Evolutionary conservation across 805 yeast genomes (phyloP).

Genomic region (Yarrowia osloensis): DNA sequence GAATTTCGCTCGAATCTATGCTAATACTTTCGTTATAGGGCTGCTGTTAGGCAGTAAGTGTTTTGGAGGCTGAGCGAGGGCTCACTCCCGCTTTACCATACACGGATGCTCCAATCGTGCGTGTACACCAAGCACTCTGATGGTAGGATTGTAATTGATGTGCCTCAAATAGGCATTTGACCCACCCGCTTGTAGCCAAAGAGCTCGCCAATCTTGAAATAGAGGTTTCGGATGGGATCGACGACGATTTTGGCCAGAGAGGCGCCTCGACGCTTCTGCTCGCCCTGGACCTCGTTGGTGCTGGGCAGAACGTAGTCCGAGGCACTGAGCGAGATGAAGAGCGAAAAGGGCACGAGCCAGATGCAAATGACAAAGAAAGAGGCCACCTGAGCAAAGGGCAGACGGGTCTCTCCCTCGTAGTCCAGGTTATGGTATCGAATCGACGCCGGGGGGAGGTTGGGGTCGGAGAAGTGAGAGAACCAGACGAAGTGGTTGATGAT

Average conservation of each 20-base stretch:
- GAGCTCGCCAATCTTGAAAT: background rate
- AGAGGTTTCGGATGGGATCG: conserved; percentile 15
- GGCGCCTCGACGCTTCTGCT: conserved; percentile 20
- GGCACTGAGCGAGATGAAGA: conserved; percentile 89
- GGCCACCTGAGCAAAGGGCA: conserved; percentile 86
- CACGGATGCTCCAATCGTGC: no score
- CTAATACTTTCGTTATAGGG: background rate
- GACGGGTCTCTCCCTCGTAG: conserved; percentile 66
- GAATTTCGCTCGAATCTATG: background rate
- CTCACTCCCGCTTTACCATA: no score
- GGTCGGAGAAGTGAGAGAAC: conserved; percentile 81
- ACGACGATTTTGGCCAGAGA: conserved; percentile 27
- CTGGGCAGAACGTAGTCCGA: conserved; percentile 84
- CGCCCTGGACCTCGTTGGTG: conserved; percentile 33
- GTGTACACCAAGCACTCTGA: no score
- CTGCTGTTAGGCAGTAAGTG: background rate
- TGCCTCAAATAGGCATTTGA: conserved; percentile 10
- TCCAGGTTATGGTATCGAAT: conserved; percentile 50
- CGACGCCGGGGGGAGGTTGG: conserved; percentile 58
- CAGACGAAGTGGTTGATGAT: conserved; percentile 81
- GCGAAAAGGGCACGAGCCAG: conserved; percentile 91
- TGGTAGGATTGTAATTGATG: background rate
- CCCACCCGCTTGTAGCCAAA: conserved; percentile 24
- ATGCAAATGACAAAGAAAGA: conserved; percentile 91
- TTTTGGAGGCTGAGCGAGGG: no score